Evolutionary conservation across 495 filamentous ascomycete genomes (phyloP).

Genomic region (Xanthoparmelia taractica): DNA sequence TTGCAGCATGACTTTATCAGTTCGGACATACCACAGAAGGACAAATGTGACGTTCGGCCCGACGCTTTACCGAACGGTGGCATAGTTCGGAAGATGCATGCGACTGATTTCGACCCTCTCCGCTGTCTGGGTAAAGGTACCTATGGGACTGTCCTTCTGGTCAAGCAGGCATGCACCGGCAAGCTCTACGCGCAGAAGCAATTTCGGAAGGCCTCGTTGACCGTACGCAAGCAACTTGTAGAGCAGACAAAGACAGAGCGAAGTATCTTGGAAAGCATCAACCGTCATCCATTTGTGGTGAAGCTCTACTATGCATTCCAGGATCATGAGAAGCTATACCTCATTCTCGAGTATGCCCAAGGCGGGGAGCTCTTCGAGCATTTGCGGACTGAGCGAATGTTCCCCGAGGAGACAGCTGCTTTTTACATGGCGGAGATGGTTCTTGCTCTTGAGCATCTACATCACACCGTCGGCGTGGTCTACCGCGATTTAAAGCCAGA

Average conservation of each 20-base stretch:
- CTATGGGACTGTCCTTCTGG: conserved; percentile 86
- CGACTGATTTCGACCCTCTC: conserved; percentile 83
- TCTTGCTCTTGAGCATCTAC: conserved; percentile 85
- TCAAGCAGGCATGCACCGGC: conserved; percentile 78
- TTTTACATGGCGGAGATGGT: conserved; percentile 99
- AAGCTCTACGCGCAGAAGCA: conserved; percentile 96
- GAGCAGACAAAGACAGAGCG: conserved; percentile 98
- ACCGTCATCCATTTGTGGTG: conserved; percentile 91
- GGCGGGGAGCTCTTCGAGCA: conserved; percentile 92
- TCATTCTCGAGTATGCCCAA: conserved; percentile 97
- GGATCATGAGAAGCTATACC: conserved; percentile 93
- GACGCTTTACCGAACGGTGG: conserved; percentile 35
- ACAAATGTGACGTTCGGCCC: conserved; percentile 18
- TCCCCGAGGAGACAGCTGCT: conserved; percentile 73
- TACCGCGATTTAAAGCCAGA: conserved; percentile 97
- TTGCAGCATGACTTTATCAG: conserved; percentile 84
- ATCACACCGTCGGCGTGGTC: conserved; percentile 83
- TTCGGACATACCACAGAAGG: conserved; percentile 47
- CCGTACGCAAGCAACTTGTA: conserved; percentile 84
- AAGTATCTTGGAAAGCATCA: conserved; percentile 86
- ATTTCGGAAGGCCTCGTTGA: conserved; percentile 89
- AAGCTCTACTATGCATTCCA: conserved; percentile 98
- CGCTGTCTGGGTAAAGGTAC: conserved; percentile 95
- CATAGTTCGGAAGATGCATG: conserved; percentile 73
- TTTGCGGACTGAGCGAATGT: conserved; percentile 83